Evolutionary conservation across 306 rosid species (phyloP).

Genomic region (Cotoneaster glaucophyllus): DNA sequence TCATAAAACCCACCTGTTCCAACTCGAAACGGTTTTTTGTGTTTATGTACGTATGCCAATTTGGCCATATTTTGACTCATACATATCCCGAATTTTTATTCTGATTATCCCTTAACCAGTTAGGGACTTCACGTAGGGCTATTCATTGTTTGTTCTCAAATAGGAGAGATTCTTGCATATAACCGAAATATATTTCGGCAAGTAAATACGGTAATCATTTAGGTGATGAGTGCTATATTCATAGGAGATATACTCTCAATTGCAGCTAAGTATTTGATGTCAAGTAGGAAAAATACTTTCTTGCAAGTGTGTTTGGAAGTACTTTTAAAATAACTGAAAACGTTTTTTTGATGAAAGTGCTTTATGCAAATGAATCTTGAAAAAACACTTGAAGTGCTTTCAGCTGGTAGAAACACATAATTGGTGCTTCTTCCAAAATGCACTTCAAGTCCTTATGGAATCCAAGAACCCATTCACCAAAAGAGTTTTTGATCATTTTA

Average conservation of each 20-base stretch:
- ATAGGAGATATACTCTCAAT: no score
- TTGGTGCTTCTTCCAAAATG: neutral
- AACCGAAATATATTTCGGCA: no score
- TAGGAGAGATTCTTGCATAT: neutral
- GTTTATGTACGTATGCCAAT: conserved; percentile 23
- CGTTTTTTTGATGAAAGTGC: neutral
- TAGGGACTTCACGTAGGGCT: neutral
- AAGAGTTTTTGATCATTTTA: accelerated
- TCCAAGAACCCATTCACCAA: neutral
- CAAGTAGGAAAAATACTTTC: neutral
- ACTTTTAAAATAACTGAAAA: no score
- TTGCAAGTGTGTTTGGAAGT: neutral
- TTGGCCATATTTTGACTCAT: conserved; percentile 12
- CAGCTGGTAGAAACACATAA: no score
- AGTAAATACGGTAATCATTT: no score
- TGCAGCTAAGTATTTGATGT: neutral
- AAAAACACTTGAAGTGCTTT: no score
- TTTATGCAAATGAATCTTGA: no score
- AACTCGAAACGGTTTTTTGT: conserved; percentile 9
- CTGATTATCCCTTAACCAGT: neutral
- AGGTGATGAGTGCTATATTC: neutral
- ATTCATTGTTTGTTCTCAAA: neutral
- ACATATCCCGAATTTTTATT: neutral
- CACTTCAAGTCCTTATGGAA: neutral
- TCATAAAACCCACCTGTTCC: neutral